Percentiles rank a stretch among this genome's conserved stretches.
These are phyloP conservation scores for Posidonia oceanica DNA, from an alignment of 116 monocot species.

Conservation along the genomic window DNA sequence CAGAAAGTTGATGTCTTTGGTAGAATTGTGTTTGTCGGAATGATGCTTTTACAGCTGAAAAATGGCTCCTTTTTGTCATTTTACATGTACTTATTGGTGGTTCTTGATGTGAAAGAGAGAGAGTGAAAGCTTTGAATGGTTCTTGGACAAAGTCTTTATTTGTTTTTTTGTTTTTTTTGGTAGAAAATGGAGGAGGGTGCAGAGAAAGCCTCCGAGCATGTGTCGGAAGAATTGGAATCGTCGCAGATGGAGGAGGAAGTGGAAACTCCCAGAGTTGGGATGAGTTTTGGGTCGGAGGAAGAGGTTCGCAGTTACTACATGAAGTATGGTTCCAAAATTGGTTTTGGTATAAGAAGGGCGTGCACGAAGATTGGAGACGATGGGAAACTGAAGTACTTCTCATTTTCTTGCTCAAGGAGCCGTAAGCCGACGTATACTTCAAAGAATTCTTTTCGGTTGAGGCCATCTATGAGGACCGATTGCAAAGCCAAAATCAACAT, in stretches of 20 bases:
- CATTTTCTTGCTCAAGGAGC: slow-evolving; percentile 42
- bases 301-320: slow-evolving; percentile 52
- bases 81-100: no score
- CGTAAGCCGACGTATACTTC: slow-evolving; percentile 28
- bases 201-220: not conserved
- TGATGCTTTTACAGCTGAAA: no score
- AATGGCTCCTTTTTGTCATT: no score
- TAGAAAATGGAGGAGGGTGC: not conserved
- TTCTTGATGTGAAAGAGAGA: no score
- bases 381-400: slow-evolving; percentile 39
- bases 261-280: slow-evolving; percentile 20
- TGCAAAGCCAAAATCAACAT: slow-evolving; percentile 55
- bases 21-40: no score
- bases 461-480: slow-evolving; percentile 40
- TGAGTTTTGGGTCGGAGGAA: slow-evolving; percentile 49
- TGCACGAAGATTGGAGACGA: slow-evolving; percentile 36
- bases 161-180: not conserved
- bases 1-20: no score
- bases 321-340: slow-evolving; percentile 37
- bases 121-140: no score
- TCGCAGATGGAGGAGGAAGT: not conserved
- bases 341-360: slow-evolving; percentile 43
- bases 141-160: not conserved
- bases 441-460: slow-evolving; percentile 17
- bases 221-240: not conserved